phyloP scores from a whole-genome alignment of 306 rosid species.

The Inga oerstediana region DNA sequence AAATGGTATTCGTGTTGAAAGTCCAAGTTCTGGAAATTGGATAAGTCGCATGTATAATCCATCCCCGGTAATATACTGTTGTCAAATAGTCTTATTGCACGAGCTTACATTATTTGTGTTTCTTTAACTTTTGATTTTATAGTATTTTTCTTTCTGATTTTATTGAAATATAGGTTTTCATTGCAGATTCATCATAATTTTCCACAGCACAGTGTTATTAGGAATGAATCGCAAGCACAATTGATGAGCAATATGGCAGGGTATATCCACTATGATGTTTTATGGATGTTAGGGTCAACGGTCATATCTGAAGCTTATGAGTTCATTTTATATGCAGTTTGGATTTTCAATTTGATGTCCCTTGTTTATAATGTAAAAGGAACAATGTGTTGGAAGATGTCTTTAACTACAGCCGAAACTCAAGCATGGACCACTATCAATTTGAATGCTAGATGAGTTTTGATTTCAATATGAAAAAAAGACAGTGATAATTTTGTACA shows the following conservation, averaged over 20 bases:
- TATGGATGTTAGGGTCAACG: slow-evolving; percentile 24
- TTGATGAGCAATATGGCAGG: slow-evolving; percentile 38
- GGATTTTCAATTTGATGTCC: slow-evolving; percentile 5
- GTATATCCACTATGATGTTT: slow-evolving; percentile 39
- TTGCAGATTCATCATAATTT: slow-evolving; percentile 57
- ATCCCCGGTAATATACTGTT: slow-evolving; percentile 59
- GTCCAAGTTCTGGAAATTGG: slow-evolving; percentile 46
- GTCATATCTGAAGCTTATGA: slow-evolving; percentile 47
- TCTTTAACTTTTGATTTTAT: slow-evolving; percentile 4
- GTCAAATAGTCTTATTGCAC: slow-evolving; percentile 41
- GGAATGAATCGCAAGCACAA: slow-evolving; percentile 44
- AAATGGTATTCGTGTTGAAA: slow-evolving; percentile 55
- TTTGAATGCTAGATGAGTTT: neutral
- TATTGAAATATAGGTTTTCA: slow-evolving; percentile 4
- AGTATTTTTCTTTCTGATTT: slow-evolving; percentile 5
- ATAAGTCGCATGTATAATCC: slow-evolving; percentile 47
- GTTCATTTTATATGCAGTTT: slow-evolving; percentile 30
- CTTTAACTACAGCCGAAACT: slow-evolving; percentile 18
- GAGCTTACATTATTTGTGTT: slow-evolving; percentile 3
- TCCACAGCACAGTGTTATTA: slow-evolving; percentile 36
- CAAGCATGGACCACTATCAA: neutral
- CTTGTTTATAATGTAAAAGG: slow-evolving; percentile 16
- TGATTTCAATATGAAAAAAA: neutral
- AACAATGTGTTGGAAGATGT: slow-evolving; percentile 1
- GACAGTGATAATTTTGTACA: neutral